Conservation (phyloP, 1,139 yeast genomes). For the Pichia sp. region DNA sequence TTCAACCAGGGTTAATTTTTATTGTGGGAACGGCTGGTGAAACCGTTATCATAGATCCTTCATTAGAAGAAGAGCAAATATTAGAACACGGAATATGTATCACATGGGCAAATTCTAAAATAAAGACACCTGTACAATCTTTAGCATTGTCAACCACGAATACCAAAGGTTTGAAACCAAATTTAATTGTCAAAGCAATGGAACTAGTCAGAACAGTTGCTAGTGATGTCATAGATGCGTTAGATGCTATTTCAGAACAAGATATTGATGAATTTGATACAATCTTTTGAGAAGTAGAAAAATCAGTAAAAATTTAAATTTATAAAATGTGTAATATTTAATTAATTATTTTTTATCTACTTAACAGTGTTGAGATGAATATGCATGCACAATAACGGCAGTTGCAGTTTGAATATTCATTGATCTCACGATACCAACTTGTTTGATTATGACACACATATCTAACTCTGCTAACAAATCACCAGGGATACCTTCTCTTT, state of each 20-base stretch:
- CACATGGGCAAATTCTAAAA: constrained; percentile 60
- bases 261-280: constrained; percentile 25
- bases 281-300: constrained; percentile 12
- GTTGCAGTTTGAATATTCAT: constrained; percentile 98
- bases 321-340: neutral
- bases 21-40: constrained; percentile 70
- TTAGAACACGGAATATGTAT: constrained; percentile 74
- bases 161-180: constrained; percentile 28
- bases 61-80: constrained; percentile 78
- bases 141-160: constrained; percentile 39
- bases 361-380: constrained; percentile 63
- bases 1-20: constrained; percentile 70
- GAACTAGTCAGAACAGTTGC: constrained; percentile 30
- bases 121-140: constrained; percentile 59
- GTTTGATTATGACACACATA: constrained; percentile 84
- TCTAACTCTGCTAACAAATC: constrained; percentile 76
- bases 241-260: constrained; percentile 26
- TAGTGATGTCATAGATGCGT: constrained; percentile 26
- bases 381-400: constrained; percentile 88
- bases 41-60: constrained; percentile 72
- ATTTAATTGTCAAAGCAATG: constrained; percentile 28
- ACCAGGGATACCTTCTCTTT: constrained; percentile 90
- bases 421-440: constrained; percentile 84
- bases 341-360: neutral
- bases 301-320: neutral